Percentiles rank a stretch among this genome's conserved stretches.
Conservation (phyloP, 2,329 filamentous ascomycete species). For the Lachnellula occidentalis region DNA sequence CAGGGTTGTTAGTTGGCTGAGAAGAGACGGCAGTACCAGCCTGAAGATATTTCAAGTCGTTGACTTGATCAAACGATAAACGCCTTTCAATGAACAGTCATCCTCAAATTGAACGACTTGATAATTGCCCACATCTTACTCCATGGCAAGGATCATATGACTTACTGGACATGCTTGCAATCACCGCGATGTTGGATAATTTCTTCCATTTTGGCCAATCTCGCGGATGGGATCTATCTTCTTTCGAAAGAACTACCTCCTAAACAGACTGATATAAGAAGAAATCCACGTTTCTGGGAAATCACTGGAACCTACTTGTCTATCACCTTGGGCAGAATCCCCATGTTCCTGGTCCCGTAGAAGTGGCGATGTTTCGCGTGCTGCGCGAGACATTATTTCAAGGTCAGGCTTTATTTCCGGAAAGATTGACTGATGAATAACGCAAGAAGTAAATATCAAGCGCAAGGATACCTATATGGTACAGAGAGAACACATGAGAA, state of each 20-base stretch:
- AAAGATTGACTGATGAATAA: too few relatives aligned
- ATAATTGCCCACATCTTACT: too few relatives aligned
- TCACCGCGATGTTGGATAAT: slow-evolving; percentile 22
- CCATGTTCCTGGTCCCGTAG: background rate
- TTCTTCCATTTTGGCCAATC: slow-evolving; percentile 25
- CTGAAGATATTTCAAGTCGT: too few relatives aligned
- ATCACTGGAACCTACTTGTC: slow-evolving; percentile 4
- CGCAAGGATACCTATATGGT: too few relatives aligned
- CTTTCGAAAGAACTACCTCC: slow-evolving; percentile 4
- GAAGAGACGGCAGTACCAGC: background rate
- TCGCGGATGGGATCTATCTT: slow-evolving; percentile 22
- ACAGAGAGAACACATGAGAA: too few relatives aligned
- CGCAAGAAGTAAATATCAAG: too few relatives aligned
- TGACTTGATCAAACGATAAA: too few relatives aligned
- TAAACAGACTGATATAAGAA: background rate
- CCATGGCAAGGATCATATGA: background rate
- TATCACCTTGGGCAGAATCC: background rate
- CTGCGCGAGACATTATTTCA: too few relatives aligned
- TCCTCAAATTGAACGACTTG: too few relatives aligned
- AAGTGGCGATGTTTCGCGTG: too few relatives aligned
- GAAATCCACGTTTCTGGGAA: background rate
- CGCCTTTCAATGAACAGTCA: too few relatives aligned
- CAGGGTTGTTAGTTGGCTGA: background rate
- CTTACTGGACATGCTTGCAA: slow-evolving; percentile 24
- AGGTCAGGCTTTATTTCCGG: too few relatives aligned